phyloP scores from a whole-genome alignment of 164 flowering plant genomes.

The Echeveria elegans region DNA sequence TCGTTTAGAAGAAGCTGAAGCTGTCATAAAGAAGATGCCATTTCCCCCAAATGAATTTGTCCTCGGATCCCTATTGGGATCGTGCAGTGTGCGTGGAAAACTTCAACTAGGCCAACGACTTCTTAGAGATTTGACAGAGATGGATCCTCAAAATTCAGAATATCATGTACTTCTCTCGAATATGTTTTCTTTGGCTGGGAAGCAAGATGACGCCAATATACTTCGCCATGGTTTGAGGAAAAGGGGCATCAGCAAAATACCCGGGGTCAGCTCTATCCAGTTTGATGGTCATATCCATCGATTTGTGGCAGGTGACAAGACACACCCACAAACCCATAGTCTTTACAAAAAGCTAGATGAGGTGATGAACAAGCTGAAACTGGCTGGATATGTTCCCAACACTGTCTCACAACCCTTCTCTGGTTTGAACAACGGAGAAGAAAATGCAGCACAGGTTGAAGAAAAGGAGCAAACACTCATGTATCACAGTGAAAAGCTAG shows the following conservation, averaged over 20 bases:
- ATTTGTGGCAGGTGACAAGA: conserved; percentile 55
- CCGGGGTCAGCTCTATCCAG: conserved; percentile 58
- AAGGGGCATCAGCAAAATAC: conserved; percentile 39
- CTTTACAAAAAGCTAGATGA: conserved; percentile 37
- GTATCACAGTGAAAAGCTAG: conserved; percentile 56
- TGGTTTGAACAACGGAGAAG: conserved; percentile 14
- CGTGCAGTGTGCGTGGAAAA: conserved; percentile 49
- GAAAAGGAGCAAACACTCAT: conserved; percentile 52
- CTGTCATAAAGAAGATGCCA: conserved; percentile 42
- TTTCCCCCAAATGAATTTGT: conserved; percentile 54
- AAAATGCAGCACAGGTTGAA: conserved; percentile 22
- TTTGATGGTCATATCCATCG: conserved; percentile 37
- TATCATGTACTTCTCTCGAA: conserved; percentile 52
- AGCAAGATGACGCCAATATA: conserved; percentile 26
- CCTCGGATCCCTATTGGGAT: conserved; percentile 55
- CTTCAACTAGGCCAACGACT: conserved; percentile 36
- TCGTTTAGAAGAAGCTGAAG: conserved; percentile 47
- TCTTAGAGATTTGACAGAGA: conserved; percentile 25
- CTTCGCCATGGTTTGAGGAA: conserved; percentile 29
- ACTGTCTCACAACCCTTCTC: conserved; percentile 23
- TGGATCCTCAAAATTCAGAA: conserved; percentile 46
- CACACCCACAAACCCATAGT: conserved; percentile 35
- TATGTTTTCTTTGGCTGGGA: conserved; percentile 44
- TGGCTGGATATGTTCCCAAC: conserved; percentile 43
- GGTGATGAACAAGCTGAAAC: conserved; percentile 30